Percentiles rank a stretch among this genome's conserved stretches.
These are phyloP conservation scores for Trichophyton schoenleinii DNA, from an alignment of 2,329 filamentous ascomycete species.

Conservation along the genomic window DNA sequence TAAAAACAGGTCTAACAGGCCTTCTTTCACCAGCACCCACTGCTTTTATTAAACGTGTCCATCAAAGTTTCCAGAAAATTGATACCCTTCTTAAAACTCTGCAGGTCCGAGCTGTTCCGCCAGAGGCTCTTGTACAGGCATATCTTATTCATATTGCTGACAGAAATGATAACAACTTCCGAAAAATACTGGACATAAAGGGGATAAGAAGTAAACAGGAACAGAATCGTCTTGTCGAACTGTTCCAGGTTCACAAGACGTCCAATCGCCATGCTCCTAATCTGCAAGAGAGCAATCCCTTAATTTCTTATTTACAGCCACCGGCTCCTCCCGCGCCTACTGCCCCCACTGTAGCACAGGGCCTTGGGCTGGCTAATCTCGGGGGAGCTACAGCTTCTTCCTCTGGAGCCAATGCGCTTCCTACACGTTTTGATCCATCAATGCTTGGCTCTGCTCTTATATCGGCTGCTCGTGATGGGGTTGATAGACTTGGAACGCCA, in stretches of 20 bases:
- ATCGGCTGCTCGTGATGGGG: slow-evolving; percentile 72
- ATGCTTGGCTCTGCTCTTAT: slow-evolving; percentile 78
- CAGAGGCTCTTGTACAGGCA: slow-evolving; percentile 88
- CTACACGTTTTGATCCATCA: slow-evolving; percentile 62
- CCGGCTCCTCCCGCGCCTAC: slow-evolving; percentile 18
- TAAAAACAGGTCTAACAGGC: slow-evolving; percentile 37
- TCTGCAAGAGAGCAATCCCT: slow-evolving; percentile 55
- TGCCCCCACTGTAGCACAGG: slow-evolving; percentile 33
- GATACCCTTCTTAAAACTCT: slow-evolving; percentile 92
- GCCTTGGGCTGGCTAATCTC: slow-evolving; percentile 34
- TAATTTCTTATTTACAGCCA: slow-evolving; percentile 52
- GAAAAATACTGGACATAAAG: slow-evolving; percentile 90
- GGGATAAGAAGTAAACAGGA: slow-evolving; percentile 71
- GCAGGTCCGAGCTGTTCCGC: slow-evolving; percentile 80
- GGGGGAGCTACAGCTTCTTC: slow-evolving; percentile 31
- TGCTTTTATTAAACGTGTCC: slow-evolving; percentile 74
- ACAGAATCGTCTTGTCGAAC: slow-evolving; percentile 67
- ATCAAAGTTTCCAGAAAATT: slow-evolving; percentile 69
- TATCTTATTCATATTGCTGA: slow-evolving; percentile 96
- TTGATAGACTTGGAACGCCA: slow-evolving; percentile 60
- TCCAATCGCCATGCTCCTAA: slow-evolving; percentile 50
- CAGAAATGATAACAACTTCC: slow-evolving; percentile 86
- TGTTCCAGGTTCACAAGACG: slow-evolving; percentile 77
- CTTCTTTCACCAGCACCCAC: slow-evolving; percentile 47
- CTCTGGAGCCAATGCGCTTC: slow-evolving; percentile 32